Percentiles rank a stretch among this genome's conserved stretches.
These are phyloP conservation scores for Incumbomyces delicatus DNA, from an alignment of 2,329 filamentous ascomycete genomes.

Conservation along the genomic window DNA sequence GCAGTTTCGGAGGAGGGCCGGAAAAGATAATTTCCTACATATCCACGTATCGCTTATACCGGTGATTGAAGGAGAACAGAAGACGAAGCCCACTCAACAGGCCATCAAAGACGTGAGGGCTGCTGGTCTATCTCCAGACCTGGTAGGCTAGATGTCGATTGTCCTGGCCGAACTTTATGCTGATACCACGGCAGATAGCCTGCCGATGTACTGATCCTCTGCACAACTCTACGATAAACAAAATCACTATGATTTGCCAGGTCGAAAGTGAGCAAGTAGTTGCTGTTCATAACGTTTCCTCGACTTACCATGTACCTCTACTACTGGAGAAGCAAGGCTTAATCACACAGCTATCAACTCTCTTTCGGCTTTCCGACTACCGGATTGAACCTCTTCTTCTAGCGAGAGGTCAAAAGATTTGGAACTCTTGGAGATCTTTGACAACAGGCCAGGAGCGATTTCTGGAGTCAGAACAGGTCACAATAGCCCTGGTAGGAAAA, in stretches of 20 bases:
- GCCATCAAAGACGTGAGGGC: conserved; percentile 77
- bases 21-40: conserved; percentile 72
- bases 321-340: conserved; percentile 76
- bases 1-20: conserved; percentile 63
- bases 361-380: conserved; percentile 54
- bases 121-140: conserved; percentile 61
- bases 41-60: conserved; percentile 88
- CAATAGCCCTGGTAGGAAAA: conserved; percentile 84
- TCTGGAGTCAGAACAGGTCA: conserved; percentile 51
- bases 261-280: conserved; percentile 78
- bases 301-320: conserved; percentile 91
- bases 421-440: conserved; percentile 67
- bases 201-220: conserved; percentile 78
- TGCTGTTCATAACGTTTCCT: conserved; percentile 75
- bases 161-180: conserved; percentile 10
- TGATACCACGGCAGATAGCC: conserved; percentile 54
- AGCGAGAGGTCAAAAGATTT: conserved; percentile 57
- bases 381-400: conserved; percentile 44
- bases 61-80: conserved; percentile 66
- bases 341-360: conserved; percentile 53
- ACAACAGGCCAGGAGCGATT: conserved; percentile 58
- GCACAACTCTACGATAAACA: conserved; percentile 63
- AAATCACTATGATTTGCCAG: conserved; percentile 84
- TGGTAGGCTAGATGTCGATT: conserved; percentile 40
- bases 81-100: conserved; percentile 94